Evolutionary conservation across 148 eudicot genomes (phyloP).

Genomic region (Rhododendron griersonianum): DNA sequence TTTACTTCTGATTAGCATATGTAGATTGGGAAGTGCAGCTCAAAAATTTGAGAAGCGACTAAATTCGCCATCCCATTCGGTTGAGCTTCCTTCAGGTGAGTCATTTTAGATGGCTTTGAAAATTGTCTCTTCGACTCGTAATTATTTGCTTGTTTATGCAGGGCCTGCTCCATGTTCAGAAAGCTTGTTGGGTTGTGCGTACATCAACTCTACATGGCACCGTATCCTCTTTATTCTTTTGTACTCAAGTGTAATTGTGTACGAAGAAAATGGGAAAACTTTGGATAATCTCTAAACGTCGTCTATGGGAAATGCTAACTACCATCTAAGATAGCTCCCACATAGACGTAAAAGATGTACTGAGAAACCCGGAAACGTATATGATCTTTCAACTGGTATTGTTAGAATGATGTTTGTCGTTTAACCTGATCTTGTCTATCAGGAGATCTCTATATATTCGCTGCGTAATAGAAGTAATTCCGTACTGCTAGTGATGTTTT

Average conservation of each 20-base stretch:
- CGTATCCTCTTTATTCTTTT: not conserved
- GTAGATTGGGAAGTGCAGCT: not conserved
- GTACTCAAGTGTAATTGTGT: not conserved
- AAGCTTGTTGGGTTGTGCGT: not conserved
- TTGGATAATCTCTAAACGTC: not conserved
- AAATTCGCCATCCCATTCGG: not conserved
- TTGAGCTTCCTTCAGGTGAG: not conserved
- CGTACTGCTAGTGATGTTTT: not conserved
- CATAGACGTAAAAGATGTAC: not conserved
- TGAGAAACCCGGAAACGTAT: not conserved
- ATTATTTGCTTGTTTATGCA: not conserved
- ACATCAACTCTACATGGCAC: not conserved
- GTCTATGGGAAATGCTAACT: not conserved
- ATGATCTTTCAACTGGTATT: not conserved
- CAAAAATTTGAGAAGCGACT: not conserved
- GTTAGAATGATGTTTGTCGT: not conserved
- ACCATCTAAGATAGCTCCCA: not conserved
- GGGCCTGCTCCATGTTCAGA: not conserved
- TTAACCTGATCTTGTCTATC: not conserved
- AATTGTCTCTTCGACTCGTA: not conserved
- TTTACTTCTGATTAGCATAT: not conserved
- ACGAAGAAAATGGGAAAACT: not conserved
- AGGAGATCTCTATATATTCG: not conserved
- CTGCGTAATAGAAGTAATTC: not conserved
- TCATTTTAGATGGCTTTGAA: not conserved